Percentiles rank a stretch among this genome's conserved stretches.
These are phyloP conservation scores for Silene latifolia DNA, from an alignment of 148 eudicot species.

Conservation along the genomic window DNA sequence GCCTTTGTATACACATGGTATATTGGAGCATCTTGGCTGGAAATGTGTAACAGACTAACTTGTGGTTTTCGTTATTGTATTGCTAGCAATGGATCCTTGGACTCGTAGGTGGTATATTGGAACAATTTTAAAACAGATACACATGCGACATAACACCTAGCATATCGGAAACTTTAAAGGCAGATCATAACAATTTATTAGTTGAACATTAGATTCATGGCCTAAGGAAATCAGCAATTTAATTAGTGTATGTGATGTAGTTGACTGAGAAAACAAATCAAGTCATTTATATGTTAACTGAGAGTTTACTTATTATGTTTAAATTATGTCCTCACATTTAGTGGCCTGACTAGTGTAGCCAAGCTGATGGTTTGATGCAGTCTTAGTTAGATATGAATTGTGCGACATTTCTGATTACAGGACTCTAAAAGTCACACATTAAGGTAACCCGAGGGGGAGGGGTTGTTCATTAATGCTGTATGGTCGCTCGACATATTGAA, in stretches of 20 bases:
- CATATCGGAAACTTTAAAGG: background rate
- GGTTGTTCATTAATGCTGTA: background rate
- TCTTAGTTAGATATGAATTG: background rate
- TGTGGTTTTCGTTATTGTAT: too few relatives aligned
- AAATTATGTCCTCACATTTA: background rate
- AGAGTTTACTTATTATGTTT: background rate
- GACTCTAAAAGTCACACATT: background rate
- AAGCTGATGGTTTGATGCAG: background rate
- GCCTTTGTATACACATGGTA: background rate
- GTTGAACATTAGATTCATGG: too few relatives aligned
- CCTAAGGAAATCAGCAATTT: too few relatives aligned
- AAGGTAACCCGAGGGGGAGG: background rate
- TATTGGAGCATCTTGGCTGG: background rate
- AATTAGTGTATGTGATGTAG: too few relatives aligned
- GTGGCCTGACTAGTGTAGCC: background rate
- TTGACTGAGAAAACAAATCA: too few relatives aligned
- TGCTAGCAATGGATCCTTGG: too few relatives aligned
- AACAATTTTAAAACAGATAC: background rate
- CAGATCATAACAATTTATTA: background rate
- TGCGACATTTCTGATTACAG: background rate
- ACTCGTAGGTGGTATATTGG: background rate
- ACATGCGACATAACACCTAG: background rate
- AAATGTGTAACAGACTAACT: too few relatives aligned
- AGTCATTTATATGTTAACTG: too few relatives aligned
- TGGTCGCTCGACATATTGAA: background rate